A percentile compares a stretch with the other conserved stretches of the same genome.
phyloP scores from a whole-genome alignment of 305 asterid species.

The Solanum chacoense region DNA sequence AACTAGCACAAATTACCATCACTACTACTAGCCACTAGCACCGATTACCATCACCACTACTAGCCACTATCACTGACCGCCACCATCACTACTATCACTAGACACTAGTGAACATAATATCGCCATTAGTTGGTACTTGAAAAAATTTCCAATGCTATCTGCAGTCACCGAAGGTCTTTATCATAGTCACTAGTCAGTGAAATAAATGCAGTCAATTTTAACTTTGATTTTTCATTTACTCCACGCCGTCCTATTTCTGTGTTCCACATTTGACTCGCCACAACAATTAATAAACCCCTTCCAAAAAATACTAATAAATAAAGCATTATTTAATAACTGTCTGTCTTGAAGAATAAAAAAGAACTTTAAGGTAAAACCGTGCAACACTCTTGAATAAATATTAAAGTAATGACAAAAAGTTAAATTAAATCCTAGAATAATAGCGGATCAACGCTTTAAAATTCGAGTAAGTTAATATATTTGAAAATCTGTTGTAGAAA shows the following conservation, averaged over 20 bases:
- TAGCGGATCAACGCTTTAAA: background rate
- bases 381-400: background rate
- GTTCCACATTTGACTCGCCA: background rate
- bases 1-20: background rate
- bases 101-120: background rate
- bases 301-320: too few relatives aligned
- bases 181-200: background rate
- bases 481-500: too few relatives aligned
- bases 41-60: background rate
- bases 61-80: background rate
- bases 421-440: background rate
- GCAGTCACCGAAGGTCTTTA: background rate
- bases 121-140: background rate
- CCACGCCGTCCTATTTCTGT: background rate
- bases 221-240: background rate
- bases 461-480: too few relatives aligned
- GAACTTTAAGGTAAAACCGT: too few relatives aligned
- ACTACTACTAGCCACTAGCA: background rate
- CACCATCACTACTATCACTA: too few relatives aligned
- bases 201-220: background rate
- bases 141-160: too few relatives aligned
- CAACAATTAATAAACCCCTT: background rate
- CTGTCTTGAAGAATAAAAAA: background rate
- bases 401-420: background rate
- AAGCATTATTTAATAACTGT: background rate